Percentiles rank a stretch among this genome's conserved stretches.
These are phyloP conservation scores for Zygosaccharomyces gambellarensis DNA, from an alignment of 805 yeast genomes.

Conservation along the genomic window DNA sequence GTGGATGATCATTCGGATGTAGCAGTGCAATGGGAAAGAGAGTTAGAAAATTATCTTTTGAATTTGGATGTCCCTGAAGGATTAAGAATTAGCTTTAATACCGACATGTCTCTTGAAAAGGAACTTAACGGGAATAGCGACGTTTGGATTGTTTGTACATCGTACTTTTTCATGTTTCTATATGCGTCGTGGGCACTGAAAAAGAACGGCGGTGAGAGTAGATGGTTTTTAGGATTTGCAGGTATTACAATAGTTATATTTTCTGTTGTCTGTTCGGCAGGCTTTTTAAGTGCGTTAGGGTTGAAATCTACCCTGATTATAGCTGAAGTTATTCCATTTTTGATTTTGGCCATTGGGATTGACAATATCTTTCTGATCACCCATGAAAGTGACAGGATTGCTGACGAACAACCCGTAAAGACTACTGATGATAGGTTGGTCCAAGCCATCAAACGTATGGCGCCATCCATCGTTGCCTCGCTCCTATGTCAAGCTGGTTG, in stretches of 20 bases:
- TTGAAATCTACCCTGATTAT: constrained; percentile 84
- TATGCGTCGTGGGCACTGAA: constrained; percentile 77
- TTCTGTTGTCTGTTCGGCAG: constrained; percentile 80
- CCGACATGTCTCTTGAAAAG: constrained; percentile 78
- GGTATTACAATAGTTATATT: constrained; percentile 78
- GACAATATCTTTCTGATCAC: constrained; percentile 87
- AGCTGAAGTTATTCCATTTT: constrained; percentile 94
- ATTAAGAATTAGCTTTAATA: constrained; percentile 63
- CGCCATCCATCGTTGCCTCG: constrained; percentile 81
- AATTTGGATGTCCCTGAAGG: constrained; percentile 53
- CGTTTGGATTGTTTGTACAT: constrained; percentile 57
- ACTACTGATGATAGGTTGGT: constrained; percentile 56
- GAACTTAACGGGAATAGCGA: constrained; percentile 84
- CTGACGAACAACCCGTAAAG: constrained; percentile 43
- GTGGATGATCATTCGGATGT: constrained; percentile 49
- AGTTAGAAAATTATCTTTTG: constrained; percentile 52
- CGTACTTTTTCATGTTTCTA: constrained; percentile 80
- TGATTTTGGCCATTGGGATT: constrained; percentile 91
- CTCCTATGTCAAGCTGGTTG: constrained; percentile 75
- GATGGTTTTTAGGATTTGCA: constrained; percentile 72
- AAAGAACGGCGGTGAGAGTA: constrained; percentile 39
- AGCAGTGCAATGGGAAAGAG: constrained; percentile 61
- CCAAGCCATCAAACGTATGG: constrained; percentile 63
- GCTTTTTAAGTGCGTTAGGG: constrained; percentile 70
- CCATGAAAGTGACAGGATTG: constrained; percentile 64